A percentile compares a stretch with the other conserved stretches of the same genome.
Evolutionary conservation across 148 eudicot genomes (phyloP).

Genomic region (Cornus controversa): DNA sequence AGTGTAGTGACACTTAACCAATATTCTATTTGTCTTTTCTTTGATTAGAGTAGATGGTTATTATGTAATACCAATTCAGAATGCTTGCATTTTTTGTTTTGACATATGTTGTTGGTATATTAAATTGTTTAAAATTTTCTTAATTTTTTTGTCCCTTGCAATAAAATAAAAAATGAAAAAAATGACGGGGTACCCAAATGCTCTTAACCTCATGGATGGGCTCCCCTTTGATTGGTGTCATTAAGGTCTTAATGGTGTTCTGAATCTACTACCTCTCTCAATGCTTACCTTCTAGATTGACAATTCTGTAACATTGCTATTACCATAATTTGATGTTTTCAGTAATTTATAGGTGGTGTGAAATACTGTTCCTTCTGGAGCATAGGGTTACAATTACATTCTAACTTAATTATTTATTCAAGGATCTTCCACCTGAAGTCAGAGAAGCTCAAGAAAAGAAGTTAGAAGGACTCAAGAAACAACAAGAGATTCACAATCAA

Average conservation of each 20-base stretch:
- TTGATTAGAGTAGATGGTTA: too few relatives aligned
- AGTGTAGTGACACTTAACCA: too few relatives aligned
- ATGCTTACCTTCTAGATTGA: background rate
- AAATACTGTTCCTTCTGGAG: background rate
- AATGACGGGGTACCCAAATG: too few relatives aligned
- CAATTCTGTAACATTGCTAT: background rate
- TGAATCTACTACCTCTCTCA: background rate
- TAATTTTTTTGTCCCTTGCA: too few relatives aligned
- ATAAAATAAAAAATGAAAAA: too few relatives aligned
- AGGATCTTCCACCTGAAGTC: slow-evolving; percentile 85
- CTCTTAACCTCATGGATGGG: too few relatives aligned
- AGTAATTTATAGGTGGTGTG: background rate
- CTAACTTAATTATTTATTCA: slow-evolving; percentile 3
- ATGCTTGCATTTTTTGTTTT: too few relatives aligned
- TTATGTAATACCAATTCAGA: too few relatives aligned
- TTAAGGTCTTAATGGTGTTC: background rate
- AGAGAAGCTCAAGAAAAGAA: slow-evolving; percentile 77
- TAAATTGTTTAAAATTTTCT: too few relatives aligned
- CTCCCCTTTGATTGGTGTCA: background rate
- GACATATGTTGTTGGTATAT: too few relatives aligned
- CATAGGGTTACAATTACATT: background rate
- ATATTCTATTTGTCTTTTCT: too few relatives aligned
- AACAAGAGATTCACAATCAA: slow-evolving; percentile 65
- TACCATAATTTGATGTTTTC: background rate
- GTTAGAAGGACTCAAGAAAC: slow-evolving; percentile 78